A percentile compares a stretch with the other conserved stretches of the same genome.
phyloP scores from a whole-genome alignment of 2,329 filamentous ascomycete genomes.

The Epichloe elymi region DNA sequence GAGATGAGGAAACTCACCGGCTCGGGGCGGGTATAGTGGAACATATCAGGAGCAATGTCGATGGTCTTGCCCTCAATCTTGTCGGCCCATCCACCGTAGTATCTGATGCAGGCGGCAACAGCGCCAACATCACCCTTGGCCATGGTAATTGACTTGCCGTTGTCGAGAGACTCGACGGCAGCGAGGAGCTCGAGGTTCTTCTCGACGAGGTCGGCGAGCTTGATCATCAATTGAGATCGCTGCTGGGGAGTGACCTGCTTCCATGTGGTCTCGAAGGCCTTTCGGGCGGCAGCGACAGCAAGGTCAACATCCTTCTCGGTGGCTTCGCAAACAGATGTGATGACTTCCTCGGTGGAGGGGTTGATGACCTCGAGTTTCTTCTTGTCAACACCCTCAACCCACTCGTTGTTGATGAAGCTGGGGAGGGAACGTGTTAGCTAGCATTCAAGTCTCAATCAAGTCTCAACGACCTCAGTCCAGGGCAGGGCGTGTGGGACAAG shows the following conservation, averaged over 20 bases:
- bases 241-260: conserved; percentile 52
- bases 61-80: conserved; percentile 84
- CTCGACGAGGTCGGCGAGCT: conserved; percentile 70
- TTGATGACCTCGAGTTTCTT: conserved; percentile 90
- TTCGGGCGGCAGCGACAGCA: conserved; percentile 73
- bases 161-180: conserved; percentile 75
- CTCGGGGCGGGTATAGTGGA: conserved; percentile 71
- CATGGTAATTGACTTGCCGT: conserved; percentile 69
- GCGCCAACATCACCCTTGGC: conserved; percentile 61
- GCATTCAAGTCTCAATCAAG: not conserved
- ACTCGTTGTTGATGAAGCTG: conserved; percentile 91
- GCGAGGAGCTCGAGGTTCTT: conserved; percentile 65
- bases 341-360: conserved; percentile 72
- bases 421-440: not conserved
- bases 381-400: conserved; percentile 64
- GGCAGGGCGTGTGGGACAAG: not conserved
- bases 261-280: conserved; percentile 70
- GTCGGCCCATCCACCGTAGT: conserved; percentile 71
- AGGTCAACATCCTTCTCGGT: conserved; percentile 76
- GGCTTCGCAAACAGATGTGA: conserved; percentile 70
- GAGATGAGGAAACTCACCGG: conserved; percentile 35
- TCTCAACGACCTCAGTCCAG: not conserved
- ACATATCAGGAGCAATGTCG: conserved; percentile 63
- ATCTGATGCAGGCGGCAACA: conserved; percentile 61
- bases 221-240: conserved; percentile 56